Conservation (phyloP, 805 yeast genomes). For the Metschnikowia continentalis region DNA sequence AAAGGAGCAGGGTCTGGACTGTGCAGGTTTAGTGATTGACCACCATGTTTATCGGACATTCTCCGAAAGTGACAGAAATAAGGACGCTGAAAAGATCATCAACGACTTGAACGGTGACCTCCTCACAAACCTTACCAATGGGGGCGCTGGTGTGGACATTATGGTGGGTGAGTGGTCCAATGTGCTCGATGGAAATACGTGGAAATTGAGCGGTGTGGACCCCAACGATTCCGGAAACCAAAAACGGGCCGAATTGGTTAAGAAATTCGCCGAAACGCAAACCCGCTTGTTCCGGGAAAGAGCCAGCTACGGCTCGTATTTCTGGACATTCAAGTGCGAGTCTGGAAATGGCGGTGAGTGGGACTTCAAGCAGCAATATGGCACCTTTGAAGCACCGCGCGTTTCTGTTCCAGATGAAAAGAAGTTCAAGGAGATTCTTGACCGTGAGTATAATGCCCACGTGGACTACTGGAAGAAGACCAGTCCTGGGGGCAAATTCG, state of each 20-base stretch:
- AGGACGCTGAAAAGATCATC: slow-evolving; percentile 61
- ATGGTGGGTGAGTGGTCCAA: slow-evolving; percentile 90
- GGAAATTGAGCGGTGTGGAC: slow-evolving; percentile 49
- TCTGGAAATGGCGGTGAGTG: slow-evolving; percentile 95
- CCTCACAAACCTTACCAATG: slow-evolving; percentile 44
- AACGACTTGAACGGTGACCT: slow-evolving; percentile 49
- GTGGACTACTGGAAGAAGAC: slow-evolving; percentile 62
- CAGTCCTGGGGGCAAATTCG: slow-evolving; percentile 58
- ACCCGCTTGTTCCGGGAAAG: slow-evolving; percentile 42
- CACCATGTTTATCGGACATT: slow-evolving; percentile 85
- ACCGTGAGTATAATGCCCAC: slow-evolving; percentile 45
- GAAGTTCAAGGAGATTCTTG: slow-evolving; percentile 38
- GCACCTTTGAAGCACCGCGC: slow-evolving; percentile 26
- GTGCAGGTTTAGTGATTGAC: slow-evolving; percentile 70
- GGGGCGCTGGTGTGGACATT: slow-evolving; percentile 54
- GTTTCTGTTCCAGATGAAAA: slow-evolving; percentile 36
- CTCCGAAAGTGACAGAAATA: slow-evolving; percentile 64
- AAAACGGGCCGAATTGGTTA: slow-evolving; percentile 52
- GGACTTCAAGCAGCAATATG: slow-evolving; percentile 81
- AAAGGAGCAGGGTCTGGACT: slow-evolving; percentile 30
- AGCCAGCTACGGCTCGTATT: slow-evolving; percentile 69
- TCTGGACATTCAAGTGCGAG: slow-evolving; percentile 89
- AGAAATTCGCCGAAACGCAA: slow-evolving; percentile 59
- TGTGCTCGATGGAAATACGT: slow-evolving; percentile 71
- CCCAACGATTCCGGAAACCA: slow-evolving; percentile 21